Percentiles rank a stretch among this genome's conserved stretches.
Conservation (phyloP, 139 green algal species). For the Chlamydomonas sp. region DNA sequence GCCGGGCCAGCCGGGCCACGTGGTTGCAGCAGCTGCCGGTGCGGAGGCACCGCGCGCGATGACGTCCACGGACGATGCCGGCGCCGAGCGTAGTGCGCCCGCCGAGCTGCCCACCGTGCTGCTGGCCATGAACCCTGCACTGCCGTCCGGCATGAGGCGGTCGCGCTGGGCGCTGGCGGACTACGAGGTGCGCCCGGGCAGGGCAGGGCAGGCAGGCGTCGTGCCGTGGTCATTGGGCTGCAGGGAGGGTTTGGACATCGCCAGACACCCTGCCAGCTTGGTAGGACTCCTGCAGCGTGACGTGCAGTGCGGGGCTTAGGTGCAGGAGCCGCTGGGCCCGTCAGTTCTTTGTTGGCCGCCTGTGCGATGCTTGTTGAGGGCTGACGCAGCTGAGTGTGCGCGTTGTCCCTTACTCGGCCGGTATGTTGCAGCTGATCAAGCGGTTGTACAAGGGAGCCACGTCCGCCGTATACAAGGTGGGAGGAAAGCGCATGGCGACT, state of each 20-base stretch:
- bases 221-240: too few species aligned
- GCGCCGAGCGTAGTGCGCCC: neutral
- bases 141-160: conserved; percentile 9
- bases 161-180: conserved; percentile 15
- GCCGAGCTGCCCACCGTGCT: neutral
- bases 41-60: neutral
- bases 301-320: too few species aligned
- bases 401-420: too few species aligned
- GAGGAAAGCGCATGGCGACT: too few species aligned
- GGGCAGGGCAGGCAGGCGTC: too few species aligned
- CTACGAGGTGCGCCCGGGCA: conserved; percentile 2
- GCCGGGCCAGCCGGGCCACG: neutral
- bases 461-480: conserved; percentile 16
- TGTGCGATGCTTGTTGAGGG: too few species aligned
- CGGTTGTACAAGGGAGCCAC: conserved; percentile 37
- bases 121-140: conserved; percentile 19
- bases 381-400: too few species aligned
- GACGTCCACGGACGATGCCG: neutral
- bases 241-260: too few species aligned
- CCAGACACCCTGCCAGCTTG: too few species aligned
- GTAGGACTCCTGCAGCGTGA: too few species aligned
- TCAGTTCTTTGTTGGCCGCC: too few species aligned
- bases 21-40: neutral
- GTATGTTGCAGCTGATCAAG: neutral
- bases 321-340: too few species aligned